phyloP scores from a whole-genome alignment of 163 green algal genomes.

The Prototheca wickerhamii region DNA sequence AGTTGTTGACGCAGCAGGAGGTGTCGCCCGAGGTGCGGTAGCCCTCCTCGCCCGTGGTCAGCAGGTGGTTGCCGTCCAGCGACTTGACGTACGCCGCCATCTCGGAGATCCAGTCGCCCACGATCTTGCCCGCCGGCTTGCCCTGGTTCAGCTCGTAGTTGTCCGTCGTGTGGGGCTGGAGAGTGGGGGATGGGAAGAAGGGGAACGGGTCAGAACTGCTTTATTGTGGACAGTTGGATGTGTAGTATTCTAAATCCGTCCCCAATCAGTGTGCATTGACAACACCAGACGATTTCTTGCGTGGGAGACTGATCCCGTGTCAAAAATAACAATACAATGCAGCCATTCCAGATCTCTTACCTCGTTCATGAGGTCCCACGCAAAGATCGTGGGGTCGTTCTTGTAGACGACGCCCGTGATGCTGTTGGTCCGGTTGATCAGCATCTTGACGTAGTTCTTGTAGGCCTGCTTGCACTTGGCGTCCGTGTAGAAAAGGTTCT shows the following conservation, averaged over 20 bases:
- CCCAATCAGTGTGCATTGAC: too few species aligned
- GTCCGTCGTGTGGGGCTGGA: constrained; percentile 27
- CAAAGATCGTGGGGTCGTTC: constrained; percentile 54
- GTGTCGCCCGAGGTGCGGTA: constrained; percentile 11
- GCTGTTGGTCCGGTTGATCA: constrained; percentile 30
- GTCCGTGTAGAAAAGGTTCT: constrained; percentile 28
- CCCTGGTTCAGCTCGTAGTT: constrained; percentile 17
- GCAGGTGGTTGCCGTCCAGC: constrained; percentile 61
- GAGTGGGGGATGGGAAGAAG: background rate
- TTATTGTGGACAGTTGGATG: background rate
- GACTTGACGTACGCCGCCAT: constrained; percentile 57
- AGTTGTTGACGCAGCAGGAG: constrained; percentile 12
- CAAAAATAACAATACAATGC: background rate
- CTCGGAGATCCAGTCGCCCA: constrained; percentile 51
- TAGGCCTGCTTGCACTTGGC: constrained; percentile 16
- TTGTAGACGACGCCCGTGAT: constrained; percentile 34
- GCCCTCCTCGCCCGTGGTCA: constrained; percentile 48
- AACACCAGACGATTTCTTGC: too few species aligned
- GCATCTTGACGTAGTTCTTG: constrained; percentile 27
- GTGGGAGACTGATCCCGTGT: background rate
- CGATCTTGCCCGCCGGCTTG: constrained; percentile 10
- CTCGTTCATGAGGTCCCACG: constrained; percentile 47
- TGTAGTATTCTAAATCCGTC: too few species aligned
- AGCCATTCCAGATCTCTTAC: background rate
- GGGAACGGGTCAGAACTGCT: background rate